Base-by-base conservation (phyloP, 495 filamentous ascomycete genomes). In the Annulohypoxylon bovei region DNA sequence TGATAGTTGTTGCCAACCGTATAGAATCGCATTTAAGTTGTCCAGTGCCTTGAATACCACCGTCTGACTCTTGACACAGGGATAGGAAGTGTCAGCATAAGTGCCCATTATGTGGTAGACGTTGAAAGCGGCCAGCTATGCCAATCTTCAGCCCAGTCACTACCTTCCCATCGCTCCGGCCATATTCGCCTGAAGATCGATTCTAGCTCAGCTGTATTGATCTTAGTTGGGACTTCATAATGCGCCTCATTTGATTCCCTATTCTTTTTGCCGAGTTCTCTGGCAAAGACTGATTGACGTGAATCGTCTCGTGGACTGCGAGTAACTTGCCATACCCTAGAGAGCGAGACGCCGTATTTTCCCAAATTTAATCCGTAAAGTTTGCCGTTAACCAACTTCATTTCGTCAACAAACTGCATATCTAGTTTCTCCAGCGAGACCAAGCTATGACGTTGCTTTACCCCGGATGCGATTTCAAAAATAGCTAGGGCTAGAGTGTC, bases 91-190 rank as follows among this genome's bases (percentile, higher is more conserved):
- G 22, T 50, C 0, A 50, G 46, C 7, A 35, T 7, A 27, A 11
- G 14, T 11, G 6, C 14, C 28, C 1, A 37, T 47, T 28, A 23
- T 9, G 22, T 22, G 18, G 20, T 27, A 42, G 60, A n/a, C 12
- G 14, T 16, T 18, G 52, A 56, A 12, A 57, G 40, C 16, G 52
- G 62, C 5, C 18, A 32, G 22, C 30, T 65, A 7, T 54, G 18
- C 40, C 40, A 57, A 40, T 47, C 12, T 4, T 65, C 53, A 2
- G 4, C 8, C 27, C 28, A 55, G 52, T n/a, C 16, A 40, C 30
- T 57, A 37, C 62, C 62, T 47, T 39, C 12, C 61, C 37, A 57
- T 7, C 22, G 14, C 50, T 57, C 30, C 35, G 52, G 39, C 40
- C 40, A 57, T 4, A 55, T 57, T 3, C 40, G 28, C 20, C 30